Conservation (phyloP, 345 rosid genomes). For the Arabis alpina region DNA sequence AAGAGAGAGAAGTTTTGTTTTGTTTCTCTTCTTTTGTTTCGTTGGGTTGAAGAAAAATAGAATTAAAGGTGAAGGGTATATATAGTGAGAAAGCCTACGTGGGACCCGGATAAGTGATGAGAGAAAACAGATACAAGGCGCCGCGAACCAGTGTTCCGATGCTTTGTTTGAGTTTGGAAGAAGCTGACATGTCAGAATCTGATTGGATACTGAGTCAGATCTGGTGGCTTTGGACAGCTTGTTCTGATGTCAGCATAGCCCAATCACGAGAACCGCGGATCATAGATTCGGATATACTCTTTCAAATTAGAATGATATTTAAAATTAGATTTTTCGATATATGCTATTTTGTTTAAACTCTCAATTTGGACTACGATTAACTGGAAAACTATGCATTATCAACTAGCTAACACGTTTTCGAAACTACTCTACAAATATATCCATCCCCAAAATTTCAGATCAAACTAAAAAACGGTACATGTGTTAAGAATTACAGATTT, state of each 20-base stretch:
- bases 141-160: conserved; percentile 49
- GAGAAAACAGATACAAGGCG: conserved; percentile 59
- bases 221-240: conserved; percentile 46
- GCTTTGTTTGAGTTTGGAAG: conserved; percentile 29
- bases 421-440: too few species aligned
- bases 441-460: too few species aligned
- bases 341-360: conserved; percentile 8
- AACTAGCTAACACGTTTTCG: too few species aligned
- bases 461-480: too few species aligned
- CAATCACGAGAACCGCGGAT: conserved; percentile 35
- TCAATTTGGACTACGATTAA: not conserved
- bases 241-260: conserved; percentile 50
- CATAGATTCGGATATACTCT: conserved; percentile 57
- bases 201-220: conserved; percentile 25
- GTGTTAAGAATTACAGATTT: too few species aligned
- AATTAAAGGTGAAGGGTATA: conserved; percentile 12
- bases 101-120: conserved; percentile 32
- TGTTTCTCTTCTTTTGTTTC: not conserved
- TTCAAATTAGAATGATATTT: conserved; percentile 14
- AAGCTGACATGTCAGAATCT: conserved; percentile 40
- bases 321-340: not conserved
- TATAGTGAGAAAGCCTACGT: conserved; percentile 26
- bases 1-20: conserved; percentile 15
- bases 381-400: not conserved
- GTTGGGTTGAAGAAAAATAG: conserved; percentile 5